Base-by-base conservation (phyloP, 192 early-diverging fungal genomes). In the Physocladia obscura region DNA sequence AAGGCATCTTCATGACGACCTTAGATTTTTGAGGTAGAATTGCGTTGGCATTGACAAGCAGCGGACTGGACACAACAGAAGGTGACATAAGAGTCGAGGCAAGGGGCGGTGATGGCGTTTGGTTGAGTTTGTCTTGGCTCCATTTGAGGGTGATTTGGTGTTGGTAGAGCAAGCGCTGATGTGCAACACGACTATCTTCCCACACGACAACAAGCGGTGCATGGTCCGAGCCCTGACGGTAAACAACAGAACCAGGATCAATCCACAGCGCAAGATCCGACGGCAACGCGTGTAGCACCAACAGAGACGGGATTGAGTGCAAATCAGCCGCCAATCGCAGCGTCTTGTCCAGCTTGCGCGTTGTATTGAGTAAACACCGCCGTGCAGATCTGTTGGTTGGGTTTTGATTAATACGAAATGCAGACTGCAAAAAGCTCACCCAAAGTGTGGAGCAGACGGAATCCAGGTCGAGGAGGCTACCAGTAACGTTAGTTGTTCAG, bases 1-100 rank as follows among this genome's bases (percentile, higher is more conserved):
- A 49, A 22, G 65, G 65, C 65, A 68, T 68, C 35, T 68, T 68
- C 65, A 68, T 68, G 21, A 49, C 47, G 34, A 68, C 65, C 37
- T 56, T 32, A 4, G 29, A 39, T 21, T 31, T 15, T 19, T 57
- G 52, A 13, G 65, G 65, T 35, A 68, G 51, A 29, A 21, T 57
- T 6, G 56, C 29, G n/a, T 47, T 27, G 13, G 4, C 11, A 26
- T 8, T n/a, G n/a, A n/a, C 8, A n/a, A 44, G 40, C 40, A 13
- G 40, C n/a, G 40, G 40, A n/a, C 40, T 44, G n/a, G 8, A 13
- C 11, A 13, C n/a, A 13, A 8, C 40, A n/a, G 11, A 13, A 13
- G 40, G 40, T 8, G 11, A 13, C 40, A 44, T 44, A n/a, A 13
- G n/a, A 13, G 11, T n/a, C 11, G 11, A 6, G 15, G 24, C 6